These are phyloP conservation scores for Macaranga tanarius DNA, from an alignment of 441 rosid species.

Conservation along the genomic window DNA sequence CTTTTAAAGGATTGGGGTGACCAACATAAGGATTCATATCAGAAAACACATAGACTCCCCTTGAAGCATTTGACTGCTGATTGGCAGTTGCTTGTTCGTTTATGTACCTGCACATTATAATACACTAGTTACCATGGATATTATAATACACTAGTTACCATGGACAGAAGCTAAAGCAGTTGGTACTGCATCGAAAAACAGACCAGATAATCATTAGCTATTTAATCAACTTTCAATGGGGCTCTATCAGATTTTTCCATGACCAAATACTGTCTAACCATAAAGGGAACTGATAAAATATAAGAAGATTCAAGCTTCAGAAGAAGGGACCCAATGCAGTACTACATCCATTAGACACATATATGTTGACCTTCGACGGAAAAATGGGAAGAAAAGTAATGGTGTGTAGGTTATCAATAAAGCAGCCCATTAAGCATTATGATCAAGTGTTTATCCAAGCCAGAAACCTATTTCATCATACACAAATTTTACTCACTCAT, in stretches of 20 bases:
- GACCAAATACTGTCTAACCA: neutral
- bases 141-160: slow-evolving; percentile 2
- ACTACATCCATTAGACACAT: neutral
- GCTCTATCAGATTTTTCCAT: neutral
- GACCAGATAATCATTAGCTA: slow-evolving; percentile 1
- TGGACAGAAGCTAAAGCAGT: neutral
- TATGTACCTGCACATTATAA: slow-evolving; percentile 49
- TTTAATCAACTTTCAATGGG: neutral
- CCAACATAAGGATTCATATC: slow-evolving; percentile 99
- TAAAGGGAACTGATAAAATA: neutral
- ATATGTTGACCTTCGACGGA: neutral
- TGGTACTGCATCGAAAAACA: neutral
- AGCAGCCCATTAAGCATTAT: neutral
- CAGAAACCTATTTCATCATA: slow-evolving; percentile 9
- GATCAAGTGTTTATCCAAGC: neutral
- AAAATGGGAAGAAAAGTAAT: neutral
- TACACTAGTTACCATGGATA: neutral
- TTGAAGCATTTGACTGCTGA: slow-evolving; percentile 60
- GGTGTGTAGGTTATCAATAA: neutral
- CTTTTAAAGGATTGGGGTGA: slow-evolving; percentile 91
- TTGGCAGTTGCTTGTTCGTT: slow-evolving; percentile 69
- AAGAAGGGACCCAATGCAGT: neutral
- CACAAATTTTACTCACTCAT: slow-evolving; percentile 63
- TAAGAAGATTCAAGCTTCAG: neutral
- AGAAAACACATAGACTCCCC: slow-evolving; percentile 93